A percentile compares a stretch with the other conserved stretches of the same genome.
phyloP scores from a whole-genome alignment of 805 yeast species.

The Lipomyces oligophaga region DNA sequence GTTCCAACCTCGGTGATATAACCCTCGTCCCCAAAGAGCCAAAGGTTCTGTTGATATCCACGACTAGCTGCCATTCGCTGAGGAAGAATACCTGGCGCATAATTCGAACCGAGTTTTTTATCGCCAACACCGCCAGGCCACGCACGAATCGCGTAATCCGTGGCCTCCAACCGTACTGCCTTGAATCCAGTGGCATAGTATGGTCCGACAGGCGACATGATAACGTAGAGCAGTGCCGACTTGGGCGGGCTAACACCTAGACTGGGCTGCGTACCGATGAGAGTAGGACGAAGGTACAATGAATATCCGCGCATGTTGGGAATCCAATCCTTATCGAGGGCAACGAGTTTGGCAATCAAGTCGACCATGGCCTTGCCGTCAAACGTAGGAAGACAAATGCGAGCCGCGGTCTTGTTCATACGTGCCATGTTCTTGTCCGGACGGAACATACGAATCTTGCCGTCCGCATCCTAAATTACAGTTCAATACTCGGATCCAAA shows the following conservation, averaged over 20 bases:
- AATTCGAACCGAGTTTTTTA: constrained; percentile 94
- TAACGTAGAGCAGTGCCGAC: constrained; percentile 77
- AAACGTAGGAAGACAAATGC: constrained; percentile 86
- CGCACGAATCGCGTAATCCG: constrained; percentile 93
- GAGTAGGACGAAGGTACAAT: constrained; percentile 86
- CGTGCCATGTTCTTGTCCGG: constrained; percentile 88
- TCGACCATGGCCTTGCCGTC: constrained; percentile 73
- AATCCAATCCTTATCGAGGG: constrained; percentile 69
- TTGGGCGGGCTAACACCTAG: constrained; percentile 84
- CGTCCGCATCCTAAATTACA: constrained; percentile 45
- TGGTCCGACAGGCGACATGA: constrained; percentile 96
- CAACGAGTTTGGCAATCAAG: constrained; percentile 70
- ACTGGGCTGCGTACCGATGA: constrained; percentile 87
- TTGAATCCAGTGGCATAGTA: constrained; percentile 93
- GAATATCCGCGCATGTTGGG: constrained; percentile 89
- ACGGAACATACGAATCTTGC: constrained; percentile 77
- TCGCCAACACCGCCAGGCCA: constrained; percentile 99
- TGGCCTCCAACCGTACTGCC: constrained; percentile 91
- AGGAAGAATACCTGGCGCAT: constrained; percentile 92
- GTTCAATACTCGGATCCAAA: neutral
- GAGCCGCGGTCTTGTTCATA: constrained; percentile 81
- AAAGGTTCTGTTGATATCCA: constrained; percentile 93
- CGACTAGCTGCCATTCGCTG: constrained; percentile 83
- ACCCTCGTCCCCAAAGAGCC: constrained; percentile 91
- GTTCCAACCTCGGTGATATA: constrained; percentile 95